Evolutionary conservation across 169 alveolate genomes (phyloP).

Genomic region (Eimeria necatrix): DNA sequence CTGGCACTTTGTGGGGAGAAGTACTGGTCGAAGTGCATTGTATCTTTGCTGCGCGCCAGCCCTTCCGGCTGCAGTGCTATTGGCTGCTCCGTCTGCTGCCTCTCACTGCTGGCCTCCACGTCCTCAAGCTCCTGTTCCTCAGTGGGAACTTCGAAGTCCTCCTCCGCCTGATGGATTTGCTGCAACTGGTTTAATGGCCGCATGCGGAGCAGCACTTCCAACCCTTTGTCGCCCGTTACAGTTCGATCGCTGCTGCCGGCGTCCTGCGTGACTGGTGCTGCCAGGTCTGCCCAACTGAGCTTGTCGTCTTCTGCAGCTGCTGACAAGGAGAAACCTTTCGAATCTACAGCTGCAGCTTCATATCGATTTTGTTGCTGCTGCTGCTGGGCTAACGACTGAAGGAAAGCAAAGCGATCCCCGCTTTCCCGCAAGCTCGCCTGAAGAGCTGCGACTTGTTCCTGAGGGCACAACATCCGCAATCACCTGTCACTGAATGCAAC

Average conservation of each 20-base stretch:
- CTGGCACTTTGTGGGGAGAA: slow-evolving; percentile 19
- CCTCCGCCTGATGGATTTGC: not conserved
- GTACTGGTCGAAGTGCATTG: slow-evolving; percentile 13
- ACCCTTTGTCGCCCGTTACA: not conserved
- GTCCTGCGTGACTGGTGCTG: not conserved
- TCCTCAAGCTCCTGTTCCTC: slow-evolving; percentile 7
- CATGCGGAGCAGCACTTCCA: slow-evolving; percentile 41
- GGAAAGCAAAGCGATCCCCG: slow-evolving; percentile 52
- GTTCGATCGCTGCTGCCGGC: not conserved
- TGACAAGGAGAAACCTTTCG: not conserved
- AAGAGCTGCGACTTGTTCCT: slow-evolving; percentile 54
- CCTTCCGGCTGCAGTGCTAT: slow-evolving; percentile 55
- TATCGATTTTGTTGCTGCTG: not conserved
- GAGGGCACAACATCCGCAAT: not conserved
- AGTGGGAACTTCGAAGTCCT: slow-evolving; percentile 48
- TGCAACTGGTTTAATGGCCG: not conserved
- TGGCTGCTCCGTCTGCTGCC: slow-evolving; percentile 3
- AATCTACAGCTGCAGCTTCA: not conserved
- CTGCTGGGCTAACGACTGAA: slow-evolving; percentile 26
- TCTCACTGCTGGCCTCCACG: not conserved
- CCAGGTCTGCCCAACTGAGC: not conserved
- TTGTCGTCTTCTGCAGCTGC: not conserved
- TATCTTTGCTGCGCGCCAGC: slow-evolving; percentile 5
- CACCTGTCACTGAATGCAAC: too few species aligned
- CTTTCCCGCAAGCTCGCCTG: slow-evolving; percentile 50